Conservation (phyloP, 768 basidiomycete genomes). For the Glaciozyma antarctica region DNA sequence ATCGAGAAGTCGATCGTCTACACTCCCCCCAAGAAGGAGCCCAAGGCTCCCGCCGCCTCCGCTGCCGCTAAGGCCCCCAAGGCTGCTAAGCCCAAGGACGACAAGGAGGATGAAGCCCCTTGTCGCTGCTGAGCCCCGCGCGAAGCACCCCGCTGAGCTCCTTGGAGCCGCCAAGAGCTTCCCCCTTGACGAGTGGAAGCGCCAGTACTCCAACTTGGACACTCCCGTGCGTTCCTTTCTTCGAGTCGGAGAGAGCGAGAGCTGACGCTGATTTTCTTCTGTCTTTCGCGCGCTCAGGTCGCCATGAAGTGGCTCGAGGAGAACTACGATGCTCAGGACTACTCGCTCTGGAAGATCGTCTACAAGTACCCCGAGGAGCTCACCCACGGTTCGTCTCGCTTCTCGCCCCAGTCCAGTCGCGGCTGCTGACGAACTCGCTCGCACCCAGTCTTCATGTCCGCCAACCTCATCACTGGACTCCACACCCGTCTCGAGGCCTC, state of each 20-base stretch:
- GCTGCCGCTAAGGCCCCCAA: constrained; percentile 37
- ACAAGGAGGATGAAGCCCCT: constrained; percentile 34
- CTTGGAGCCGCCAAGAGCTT: constrained; percentile 63
- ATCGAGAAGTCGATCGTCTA: constrained; percentile 30
- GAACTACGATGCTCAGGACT: constrained; percentile 52
- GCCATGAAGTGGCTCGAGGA: constrained; percentile 93
- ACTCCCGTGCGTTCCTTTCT: constrained; percentile 47
- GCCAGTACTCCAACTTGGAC: constrained; percentile 96
- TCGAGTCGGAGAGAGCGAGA: not conserved
- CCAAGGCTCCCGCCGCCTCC: constrained; percentile 41
- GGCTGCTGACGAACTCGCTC: not conserved
- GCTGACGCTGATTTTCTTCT: not conserved
- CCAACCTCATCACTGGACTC: constrained; percentile 88
- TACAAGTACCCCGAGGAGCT: constrained; percentile 97
- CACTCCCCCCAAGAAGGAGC: constrained; percentile 50
- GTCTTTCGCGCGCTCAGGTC: constrained; percentile 51
- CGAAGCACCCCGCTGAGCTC: constrained; percentile 86
- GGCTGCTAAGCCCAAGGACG: constrained; percentile 28
- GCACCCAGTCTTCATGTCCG: constrained; percentile 72
- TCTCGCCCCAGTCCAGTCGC: not conserved
- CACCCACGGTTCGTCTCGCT: constrained; percentile 46
- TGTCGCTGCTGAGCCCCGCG: constrained; percentile 65
- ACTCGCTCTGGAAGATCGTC: constrained; percentile 55
- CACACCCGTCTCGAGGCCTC: constrained; percentile 95
- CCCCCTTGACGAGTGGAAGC: constrained; percentile 50